phyloP scores from a whole-genome alignment of 768 basidiomycete genomes.

The Leccinum sublutescens region DNA sequence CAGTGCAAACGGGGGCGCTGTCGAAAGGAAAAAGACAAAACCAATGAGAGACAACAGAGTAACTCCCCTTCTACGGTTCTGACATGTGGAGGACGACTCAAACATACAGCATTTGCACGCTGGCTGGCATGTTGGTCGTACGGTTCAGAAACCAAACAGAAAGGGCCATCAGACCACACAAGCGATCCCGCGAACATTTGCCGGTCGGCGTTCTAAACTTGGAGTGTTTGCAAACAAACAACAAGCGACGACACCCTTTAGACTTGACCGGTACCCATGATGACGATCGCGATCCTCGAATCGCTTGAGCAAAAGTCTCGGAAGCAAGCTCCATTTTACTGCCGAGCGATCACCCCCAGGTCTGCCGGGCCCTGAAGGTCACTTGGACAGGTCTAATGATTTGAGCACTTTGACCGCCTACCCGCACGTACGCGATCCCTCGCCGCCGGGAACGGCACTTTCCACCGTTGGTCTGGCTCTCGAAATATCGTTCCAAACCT shows the following conservation, averaged over 20 bases:
- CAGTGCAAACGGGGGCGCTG: background rate
- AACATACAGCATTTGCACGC: background rate
- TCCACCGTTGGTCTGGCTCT: background rate
- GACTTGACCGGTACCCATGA: slow-evolving; percentile 14
- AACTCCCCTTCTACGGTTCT: background rate
- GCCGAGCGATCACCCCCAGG: slow-evolving; percentile 20
- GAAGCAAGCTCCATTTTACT: slow-evolving; percentile 23
- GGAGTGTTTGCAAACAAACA: slow-evolving; percentile 3
- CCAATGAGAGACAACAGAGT: background rate
- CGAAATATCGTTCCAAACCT: background rate
- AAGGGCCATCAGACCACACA: background rate
- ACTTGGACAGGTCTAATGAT: background rate
- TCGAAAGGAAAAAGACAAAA: slow-evolving; percentile 3
- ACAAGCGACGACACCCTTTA: slow-evolving; percentile 30
- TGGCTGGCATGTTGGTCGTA: background rate
- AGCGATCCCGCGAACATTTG: slow-evolving; percentile 34
- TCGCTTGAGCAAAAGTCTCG: slow-evolving; percentile 25
- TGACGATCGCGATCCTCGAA: slow-evolving; percentile 29
- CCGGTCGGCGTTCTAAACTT: slow-evolving; percentile 24
- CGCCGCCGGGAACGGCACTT: background rate
- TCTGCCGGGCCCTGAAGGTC: background rate
- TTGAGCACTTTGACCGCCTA: background rate
- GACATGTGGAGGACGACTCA: background rate
- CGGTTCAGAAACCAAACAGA: background rate
- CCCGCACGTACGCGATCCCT: background rate